Evolutionary conservation across 805 yeast species (phyloP).

Genomic region (Ogataea corticis): DNA sequence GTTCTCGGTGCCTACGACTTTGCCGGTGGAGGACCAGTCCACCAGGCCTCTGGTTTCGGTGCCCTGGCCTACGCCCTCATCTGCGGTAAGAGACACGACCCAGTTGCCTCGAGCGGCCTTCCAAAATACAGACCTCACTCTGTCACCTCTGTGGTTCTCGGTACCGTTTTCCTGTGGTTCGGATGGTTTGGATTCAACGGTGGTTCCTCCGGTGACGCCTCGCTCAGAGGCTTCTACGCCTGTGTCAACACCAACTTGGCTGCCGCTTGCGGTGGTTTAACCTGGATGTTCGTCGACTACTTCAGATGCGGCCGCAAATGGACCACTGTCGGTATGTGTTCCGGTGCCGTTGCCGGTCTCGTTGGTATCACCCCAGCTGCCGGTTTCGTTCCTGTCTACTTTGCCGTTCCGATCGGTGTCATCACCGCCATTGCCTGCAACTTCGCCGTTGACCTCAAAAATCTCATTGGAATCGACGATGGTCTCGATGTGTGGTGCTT

Average conservation of each 20-base stretch:
- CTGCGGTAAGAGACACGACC: constrained; percentile 91
- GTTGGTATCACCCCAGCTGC: constrained; percentile 98
- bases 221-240: constrained; percentile 94
- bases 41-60: constrained; percentile 90
- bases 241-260: constrained; percentile 91
- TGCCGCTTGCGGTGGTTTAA: constrained; percentile 88
- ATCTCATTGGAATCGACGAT: constrained; percentile 76
- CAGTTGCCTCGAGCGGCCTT: constrained; percentile 61
- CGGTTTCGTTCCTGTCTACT: constrained; percentile 91
- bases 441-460: constrained; percentile 80
- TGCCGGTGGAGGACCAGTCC: constrained; percentile 99
- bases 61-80: constrained; percentile 91
- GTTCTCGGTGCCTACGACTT: constrained; percentile 86
- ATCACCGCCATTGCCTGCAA: constrained; percentile 78
- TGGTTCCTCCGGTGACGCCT: constrained; percentile 93
- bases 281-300: constrained; percentile 93
- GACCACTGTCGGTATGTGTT: constrained; percentile 93
- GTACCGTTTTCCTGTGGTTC: constrained; percentile 94
- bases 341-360: constrained; percentile 91
- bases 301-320: constrained; percentile 83
- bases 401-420: constrained; percentile 81
- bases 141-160: constrained; percentile 85
- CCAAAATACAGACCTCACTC: constrained; percentile 95
- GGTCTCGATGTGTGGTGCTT: constrained; percentile 93
- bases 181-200: constrained; percentile 99